A percentile compares a stretch with the other conserved stretches of the same genome.
Conservation (phyloP, 23 red algal genomes). For the Agarophyton chilense region DNA sequence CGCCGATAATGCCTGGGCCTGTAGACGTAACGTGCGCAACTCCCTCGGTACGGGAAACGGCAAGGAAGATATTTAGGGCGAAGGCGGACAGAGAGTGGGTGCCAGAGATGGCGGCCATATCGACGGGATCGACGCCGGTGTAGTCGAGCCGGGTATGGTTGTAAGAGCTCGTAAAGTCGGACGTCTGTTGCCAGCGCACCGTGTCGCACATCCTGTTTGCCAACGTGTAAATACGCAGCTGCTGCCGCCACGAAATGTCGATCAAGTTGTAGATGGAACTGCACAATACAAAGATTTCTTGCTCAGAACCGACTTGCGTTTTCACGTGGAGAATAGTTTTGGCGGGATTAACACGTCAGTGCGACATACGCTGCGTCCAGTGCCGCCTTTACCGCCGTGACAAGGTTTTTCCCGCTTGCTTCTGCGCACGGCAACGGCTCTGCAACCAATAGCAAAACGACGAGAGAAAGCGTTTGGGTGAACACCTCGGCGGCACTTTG, state of each 20-base stretch:
- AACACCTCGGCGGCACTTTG: too few relatives aligned
- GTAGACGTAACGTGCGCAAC: conserved; percentile 34
- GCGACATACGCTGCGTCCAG: conserved; percentile 32
- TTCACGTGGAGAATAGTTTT: conserved; percentile 21
- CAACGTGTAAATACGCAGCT: conserved; percentile 20
- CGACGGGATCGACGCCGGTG: too few relatives aligned
- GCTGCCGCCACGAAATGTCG: conserved; percentile 14
- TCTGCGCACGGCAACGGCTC: background rate
- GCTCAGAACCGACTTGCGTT: conserved; percentile 11
- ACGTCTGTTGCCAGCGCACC: conserved; percentile 4
- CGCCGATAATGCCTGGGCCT: background rate
- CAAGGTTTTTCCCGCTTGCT: conserved; percentile 33
- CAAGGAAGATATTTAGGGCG: background rate
- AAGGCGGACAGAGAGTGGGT: background rate
- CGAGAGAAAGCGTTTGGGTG: too few relatives aligned
- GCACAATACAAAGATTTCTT: conserved; percentile 50
- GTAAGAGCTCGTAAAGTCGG: background rate
- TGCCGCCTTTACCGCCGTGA: conserved; percentile 22
- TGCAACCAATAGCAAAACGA: too few relatives aligned
- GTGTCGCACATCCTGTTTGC: conserved; percentile 43
- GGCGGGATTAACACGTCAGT: conserved; percentile 17
- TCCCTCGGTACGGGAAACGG: conserved; percentile 4
- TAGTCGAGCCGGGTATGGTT: conserved; percentile 39
- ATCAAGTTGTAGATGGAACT: conserved; percentile 53
- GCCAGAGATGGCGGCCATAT: conserved; percentile 3